These are phyloP conservation scores for Sanghuangporus sanghuang DNA, from an alignment of 1,284 basidiomycete genomes.

Conservation along the genomic window DNA sequence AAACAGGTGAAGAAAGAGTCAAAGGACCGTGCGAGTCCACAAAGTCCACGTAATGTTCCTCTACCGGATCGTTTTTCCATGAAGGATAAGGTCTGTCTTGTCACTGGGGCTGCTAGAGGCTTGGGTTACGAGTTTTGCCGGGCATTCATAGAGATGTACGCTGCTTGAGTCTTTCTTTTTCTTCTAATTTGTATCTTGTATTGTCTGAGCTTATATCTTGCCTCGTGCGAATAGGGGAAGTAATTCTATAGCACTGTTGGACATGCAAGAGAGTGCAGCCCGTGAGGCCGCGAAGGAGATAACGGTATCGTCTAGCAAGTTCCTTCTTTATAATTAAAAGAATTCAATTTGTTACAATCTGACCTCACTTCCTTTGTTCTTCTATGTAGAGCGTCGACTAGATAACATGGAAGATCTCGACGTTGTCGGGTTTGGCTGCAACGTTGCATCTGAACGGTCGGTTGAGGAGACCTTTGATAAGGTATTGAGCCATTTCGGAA, in stretches of 20 bases:
- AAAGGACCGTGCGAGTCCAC: constrained; percentile 4
- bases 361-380: constrained; percentile 2
- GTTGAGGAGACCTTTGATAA: constrained; percentile 69
- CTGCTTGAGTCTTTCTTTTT: constrained; percentile 17
- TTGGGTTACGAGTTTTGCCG: constrained; percentile 86
- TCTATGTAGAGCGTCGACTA: constrained; percentile 52
- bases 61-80: constrained; percentile 64
- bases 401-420: constrained; percentile 49
- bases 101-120: constrained; percentile 91
- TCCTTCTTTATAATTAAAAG: not conserved
- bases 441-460: constrained; percentile 80
- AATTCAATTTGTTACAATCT: not conserved
- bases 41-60: constrained; percentile 24
- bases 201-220: not conserved
- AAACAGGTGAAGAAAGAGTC: not conserved
- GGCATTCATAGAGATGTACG: constrained; percentile 83
- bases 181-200: not conserved
- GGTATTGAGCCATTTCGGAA: constrained; percentile 73
- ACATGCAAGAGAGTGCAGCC: constrained; percentile 75
- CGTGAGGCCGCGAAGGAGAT: constrained; percentile 73
- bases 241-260: constrained; percentile 77
- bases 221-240: constrained; percentile 56
- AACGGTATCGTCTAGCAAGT: constrained; percentile 45
- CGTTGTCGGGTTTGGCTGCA: constrained; percentile 78
- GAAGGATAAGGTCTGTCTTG: constrained; percentile 64